These are phyloP conservation scores for Schizosaccharomyces lindneri DNA, from an alignment of 805 yeast genomes.

Conservation along the genomic window DNA sequence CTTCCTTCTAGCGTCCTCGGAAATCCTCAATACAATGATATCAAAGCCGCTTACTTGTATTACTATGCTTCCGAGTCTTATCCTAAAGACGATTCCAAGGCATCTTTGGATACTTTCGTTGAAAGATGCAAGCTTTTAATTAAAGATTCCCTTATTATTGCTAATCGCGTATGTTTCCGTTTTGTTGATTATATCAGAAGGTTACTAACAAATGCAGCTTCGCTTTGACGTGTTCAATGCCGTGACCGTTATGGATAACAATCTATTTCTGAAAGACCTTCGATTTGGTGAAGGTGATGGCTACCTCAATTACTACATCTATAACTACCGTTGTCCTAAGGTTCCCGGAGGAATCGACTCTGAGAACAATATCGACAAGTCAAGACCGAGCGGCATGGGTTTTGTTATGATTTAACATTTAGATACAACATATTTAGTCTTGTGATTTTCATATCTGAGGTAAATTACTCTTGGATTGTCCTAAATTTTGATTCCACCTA, in stretches of 20 bases:
- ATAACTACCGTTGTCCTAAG: constrained; percentile 68
- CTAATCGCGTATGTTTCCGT: constrained; percentile 20
- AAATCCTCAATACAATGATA: constrained; percentile 30
- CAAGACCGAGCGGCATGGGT: constrained; percentile 59
- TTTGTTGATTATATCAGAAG: not conserved
- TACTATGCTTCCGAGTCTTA: constrained; percentile 58
- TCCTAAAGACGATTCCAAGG: constrained; percentile 17
- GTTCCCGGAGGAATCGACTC: constrained; percentile 57
- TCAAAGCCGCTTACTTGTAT: constrained; percentile 70
- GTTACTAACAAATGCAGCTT: constrained; percentile 8
- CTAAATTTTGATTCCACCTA: no score
- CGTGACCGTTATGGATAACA: constrained; percentile 70
- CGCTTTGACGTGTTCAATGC: constrained; percentile 86
- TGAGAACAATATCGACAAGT: constrained; percentile 26
- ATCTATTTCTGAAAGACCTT: constrained; percentile 52
- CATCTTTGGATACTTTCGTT: constrained; percentile 20
- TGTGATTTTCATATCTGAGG: not conserved
- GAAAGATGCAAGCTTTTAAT: constrained; percentile 37
- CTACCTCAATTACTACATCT: constrained; percentile 63
- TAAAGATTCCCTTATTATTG: constrained; percentile 49
- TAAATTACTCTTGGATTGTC: no score
- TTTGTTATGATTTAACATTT: constrained; percentile 45
- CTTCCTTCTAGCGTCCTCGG: constrained; percentile 63
- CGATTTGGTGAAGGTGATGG: constrained; percentile 93
- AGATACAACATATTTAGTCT: not conserved